Percentiles rank a stretch among this genome's conserved stretches.
Conservation (phyloP, 2,329 filamentous ascomycete genomes). For the Ascochyta pisi region DNA sequence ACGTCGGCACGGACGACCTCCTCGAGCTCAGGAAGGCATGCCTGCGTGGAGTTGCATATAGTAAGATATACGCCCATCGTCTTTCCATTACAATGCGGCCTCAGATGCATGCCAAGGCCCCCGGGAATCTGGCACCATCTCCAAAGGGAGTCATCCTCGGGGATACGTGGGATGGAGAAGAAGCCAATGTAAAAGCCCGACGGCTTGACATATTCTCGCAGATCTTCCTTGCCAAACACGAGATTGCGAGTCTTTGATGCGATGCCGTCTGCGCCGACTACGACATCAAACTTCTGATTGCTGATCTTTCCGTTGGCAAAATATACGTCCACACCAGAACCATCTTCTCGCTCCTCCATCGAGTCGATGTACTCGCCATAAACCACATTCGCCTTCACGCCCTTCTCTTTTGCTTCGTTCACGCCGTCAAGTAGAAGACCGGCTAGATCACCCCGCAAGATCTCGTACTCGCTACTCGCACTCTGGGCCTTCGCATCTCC, state of each 20-base stretch:
- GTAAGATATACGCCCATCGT: conserved; percentile 37
- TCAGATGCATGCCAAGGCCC: conserved; percentile 31
- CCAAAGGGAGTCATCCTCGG: conserved; percentile 30
- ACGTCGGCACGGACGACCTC: conserved; percentile 38
- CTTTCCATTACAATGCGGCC: conserved; percentile 35
- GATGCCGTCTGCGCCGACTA: conserved; percentile 41
- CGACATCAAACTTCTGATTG: conserved; percentile 36
- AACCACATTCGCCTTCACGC: conserved; percentile 24
- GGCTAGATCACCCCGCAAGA: conserved; percentile 43
- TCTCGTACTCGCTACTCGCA: conserved; percentile 43
- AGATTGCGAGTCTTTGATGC: conserved; percentile 33
- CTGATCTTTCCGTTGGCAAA: conserved; percentile 30
- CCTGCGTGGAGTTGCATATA: conserved; percentile 28
- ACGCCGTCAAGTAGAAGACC: conserved; percentile 41
- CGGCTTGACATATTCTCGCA: conserved; percentile 27
- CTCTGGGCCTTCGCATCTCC: conserved; percentile 26
- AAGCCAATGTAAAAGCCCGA: conserved; percentile 39
- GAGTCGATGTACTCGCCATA: conserved; percentile 33
- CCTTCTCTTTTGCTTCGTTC: conserved; percentile 22
- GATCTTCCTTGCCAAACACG: conserved; percentile 31
- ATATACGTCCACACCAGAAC: conserved; percentile 27
- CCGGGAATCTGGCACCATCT: conserved; percentile 35
- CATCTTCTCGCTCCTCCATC: conserved; percentile 27
- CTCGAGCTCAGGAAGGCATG: conserved; percentile 22
- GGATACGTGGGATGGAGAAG: conserved; percentile 38